A percentile compares a stretch with the other conserved stretches of the same genome.
Evolutionary conservation across 805 yeast genomes (phyloP).

Genomic region (Hanseniaspora singularis): DNA sequence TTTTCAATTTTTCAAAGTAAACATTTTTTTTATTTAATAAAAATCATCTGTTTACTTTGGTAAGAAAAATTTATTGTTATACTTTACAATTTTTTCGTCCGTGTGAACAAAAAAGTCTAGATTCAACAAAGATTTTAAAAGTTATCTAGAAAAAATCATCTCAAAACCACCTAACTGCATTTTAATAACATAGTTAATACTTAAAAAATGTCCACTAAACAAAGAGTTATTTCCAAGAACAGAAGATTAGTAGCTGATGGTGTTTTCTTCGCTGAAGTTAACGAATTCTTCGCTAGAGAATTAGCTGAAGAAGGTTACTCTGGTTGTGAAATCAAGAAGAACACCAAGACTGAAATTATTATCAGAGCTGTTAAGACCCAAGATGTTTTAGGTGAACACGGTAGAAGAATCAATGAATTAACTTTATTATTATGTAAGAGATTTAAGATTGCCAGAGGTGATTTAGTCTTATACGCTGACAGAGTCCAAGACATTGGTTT

Average conservation of each 20-base stretch:
- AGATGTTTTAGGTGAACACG: slow-evolving; percentile 98
- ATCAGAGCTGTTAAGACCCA: slow-evolving; percentile 99
- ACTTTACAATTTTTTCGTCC: no score
- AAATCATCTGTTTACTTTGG: no score
- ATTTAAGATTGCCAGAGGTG: slow-evolving; percentile 90
- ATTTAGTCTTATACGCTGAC: slow-evolving; percentile 93
- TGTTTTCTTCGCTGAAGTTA: slow-evolving; percentile 99
- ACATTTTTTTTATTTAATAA: no score
- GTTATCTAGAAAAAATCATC: not conserved
- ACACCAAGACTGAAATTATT: slow-evolving; percentile 94
- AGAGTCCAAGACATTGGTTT: slow-evolving; percentile 99
- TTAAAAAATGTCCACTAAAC: slow-evolving; percentile 16
- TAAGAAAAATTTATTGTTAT: no score
- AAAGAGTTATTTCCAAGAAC: slow-evolving; percentile 69
- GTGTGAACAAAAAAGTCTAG: no score
- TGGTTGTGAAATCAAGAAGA: slow-evolving; percentile 98
- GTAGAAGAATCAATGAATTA: slow-evolving; percentile 98
- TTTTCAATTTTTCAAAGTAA: no score
- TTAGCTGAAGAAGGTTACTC: slow-evolving; percentile 99
- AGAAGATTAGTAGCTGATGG: slow-evolving; percentile 99
- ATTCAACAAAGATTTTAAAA: no score
- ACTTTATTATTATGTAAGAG: slow-evolving; percentile 97
- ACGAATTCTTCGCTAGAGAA: slow-evolving; percentile 99
- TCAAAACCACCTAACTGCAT: slow-evolving; percentile 1
- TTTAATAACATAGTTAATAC: no score